Percentiles rank a stretch among this genome's conserved stretches.
These are phyloP conservation scores for Suhomyces bokatorum DNA, from an alignment of 1,139 yeast genomes.

Conservation along the genomic window DNA sequence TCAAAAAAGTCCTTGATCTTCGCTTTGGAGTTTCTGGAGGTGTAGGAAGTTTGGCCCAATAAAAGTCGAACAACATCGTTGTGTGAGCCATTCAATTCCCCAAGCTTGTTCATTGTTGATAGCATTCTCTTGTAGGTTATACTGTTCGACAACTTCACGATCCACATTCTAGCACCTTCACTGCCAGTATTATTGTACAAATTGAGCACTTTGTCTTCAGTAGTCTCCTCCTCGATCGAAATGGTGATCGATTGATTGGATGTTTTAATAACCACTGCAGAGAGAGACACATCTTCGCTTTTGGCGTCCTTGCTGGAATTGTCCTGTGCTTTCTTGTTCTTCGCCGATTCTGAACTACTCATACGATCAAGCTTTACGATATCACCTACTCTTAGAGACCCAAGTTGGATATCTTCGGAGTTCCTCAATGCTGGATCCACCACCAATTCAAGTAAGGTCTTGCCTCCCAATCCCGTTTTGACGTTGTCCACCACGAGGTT, in stretches of 20 bases:
- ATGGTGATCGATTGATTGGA: conserved; percentile 49
- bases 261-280: conserved; percentile 63
- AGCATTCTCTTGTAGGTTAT: conserved; percentile 79
- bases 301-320: conserved; percentile 8
- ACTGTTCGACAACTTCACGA: conserved; percentile 67
- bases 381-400: conserved; percentile 75
- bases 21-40: conserved; percentile 7
- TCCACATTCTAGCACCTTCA: conserved; percentile 51
- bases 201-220: conserved; percentile 45
- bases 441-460: conserved; percentile 63
- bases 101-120: conserved; percentile 69
- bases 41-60: conserved; percentile 43
- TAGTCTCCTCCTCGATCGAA: conserved; percentile 57
- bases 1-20: conserved; percentile 43
- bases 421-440: conserved; percentile 57
- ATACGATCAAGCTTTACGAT: conserved; percentile 56
- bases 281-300: conserved; percentile 34
- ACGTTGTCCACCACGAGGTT: conserved; percentile 62
- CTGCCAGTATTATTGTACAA: conserved; percentile 46
- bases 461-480: conserved; percentile 81
- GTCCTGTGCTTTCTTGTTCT: conserved; percentile 22
- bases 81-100: conserved; percentile 41
- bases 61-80: conserved; percentile 45
- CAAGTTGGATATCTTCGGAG: conserved; percentile 42
- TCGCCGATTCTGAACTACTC: conserved; percentile 21